phyloP scores from a whole-genome alignment of 306 rosid genomes.

The Hippophae tibetana region DNA sequence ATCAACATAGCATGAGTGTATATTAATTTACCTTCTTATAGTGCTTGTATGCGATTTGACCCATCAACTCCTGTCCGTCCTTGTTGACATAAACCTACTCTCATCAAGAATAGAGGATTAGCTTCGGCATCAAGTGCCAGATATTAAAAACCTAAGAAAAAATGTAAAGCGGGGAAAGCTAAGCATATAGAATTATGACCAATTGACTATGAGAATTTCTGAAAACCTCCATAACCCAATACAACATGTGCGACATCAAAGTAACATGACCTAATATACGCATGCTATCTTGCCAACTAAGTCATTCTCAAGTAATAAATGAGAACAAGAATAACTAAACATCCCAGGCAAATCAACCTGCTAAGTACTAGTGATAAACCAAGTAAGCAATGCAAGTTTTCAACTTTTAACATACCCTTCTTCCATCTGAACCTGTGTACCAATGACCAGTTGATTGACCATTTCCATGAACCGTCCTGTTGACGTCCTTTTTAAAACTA shows the following conservation, averaged over 20 bases:
- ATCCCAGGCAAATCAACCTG: neutral
- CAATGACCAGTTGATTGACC: constrained; percentile 72
- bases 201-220: neutral
- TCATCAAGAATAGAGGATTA: constrained; percentile 16
- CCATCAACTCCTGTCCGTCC: constrained; percentile 65
- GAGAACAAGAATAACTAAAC: neutral
- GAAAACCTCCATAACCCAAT: too few relatives aligned
- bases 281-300: too few relatives aligned
- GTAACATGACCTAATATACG: too few relatives aligned
- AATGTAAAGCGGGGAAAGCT: neutral
- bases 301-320: too few relatives aligned
- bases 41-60: constrained; percentile 47
- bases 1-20: constrained; percentile 5
- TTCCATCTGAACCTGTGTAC: constrained; percentile 68
- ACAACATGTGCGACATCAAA: neutral
- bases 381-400: neutral
- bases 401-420: constrained; percentile 38
- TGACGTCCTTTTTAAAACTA: constrained; percentile 50
- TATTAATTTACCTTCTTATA: constrained; percentile 46
- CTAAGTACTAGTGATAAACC: neutral
- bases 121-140: constrained; percentile 1
- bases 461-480: constrained; percentile 55
- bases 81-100: constrained; percentile 66
- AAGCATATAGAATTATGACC: neutral
- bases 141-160: neutral